Evolutionary conservation across 2,329 filamentous ascomycete genomes (phyloP), one percentile per base, ranked within the genome.

Genomic region (Pseudogymnoascus sp.): DNA sequence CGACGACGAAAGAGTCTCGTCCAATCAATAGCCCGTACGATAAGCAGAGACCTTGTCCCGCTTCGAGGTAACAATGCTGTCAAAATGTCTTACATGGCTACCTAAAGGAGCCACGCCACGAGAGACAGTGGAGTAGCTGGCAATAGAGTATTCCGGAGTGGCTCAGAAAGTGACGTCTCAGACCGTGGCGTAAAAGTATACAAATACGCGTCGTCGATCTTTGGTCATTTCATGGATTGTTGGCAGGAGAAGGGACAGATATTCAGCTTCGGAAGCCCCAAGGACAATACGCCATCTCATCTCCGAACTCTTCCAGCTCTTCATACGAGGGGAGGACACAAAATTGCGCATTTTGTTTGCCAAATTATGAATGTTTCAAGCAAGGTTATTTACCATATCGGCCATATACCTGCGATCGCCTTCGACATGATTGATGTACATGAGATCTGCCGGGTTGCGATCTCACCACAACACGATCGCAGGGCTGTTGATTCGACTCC

Each of bases 291-390:
- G 28, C 28, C 51, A 57, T 57, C 51, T 57, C 51, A 57, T 57
- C 51, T 57, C 51, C 28, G 51, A 14, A 21, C 51, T 13, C 28
- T 34, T 34, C 51, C n/a, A 34, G 10, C 51, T 57, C 19, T 34
- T 57, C 51, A 57, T 57, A 28, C 51, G 51, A 57, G 10, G 21
- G 21, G 19, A 45, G n/a, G 21, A 3, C 51, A 57, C 11, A 57
- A 57, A 34, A 34, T 57, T 57, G 19, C 51, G 28, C 51, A 34
- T 36, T 19, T 34, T 34, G 28, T 57, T 34, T 34, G 51, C 28
- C 48, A 36, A 21, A 57, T 57, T 57, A 34, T 36, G 51, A 57
- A 57, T 57, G 51, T 57, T 57, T 57, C 51, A 57, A 57, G n/a
- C 51, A 57, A 3, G 51, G 51, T 16, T 57, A 57, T 57, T 34